Conservation (phyloP, 305 asterid species). For the Fraxinus platypoda region DNA sequence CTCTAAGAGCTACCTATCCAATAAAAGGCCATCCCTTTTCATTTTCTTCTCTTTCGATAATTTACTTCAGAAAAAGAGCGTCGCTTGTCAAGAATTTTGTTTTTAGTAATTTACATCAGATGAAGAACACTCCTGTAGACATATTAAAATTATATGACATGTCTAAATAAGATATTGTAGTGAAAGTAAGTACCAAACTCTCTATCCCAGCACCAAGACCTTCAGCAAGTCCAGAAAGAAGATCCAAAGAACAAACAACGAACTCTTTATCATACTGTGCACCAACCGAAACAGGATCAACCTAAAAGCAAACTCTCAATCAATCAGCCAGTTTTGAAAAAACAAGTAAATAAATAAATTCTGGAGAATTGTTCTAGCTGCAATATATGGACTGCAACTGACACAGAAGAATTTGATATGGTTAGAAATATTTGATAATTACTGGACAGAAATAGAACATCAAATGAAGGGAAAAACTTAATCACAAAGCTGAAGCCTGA, state of each 20-base stretch:
- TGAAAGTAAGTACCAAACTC: conserved; percentile 64
- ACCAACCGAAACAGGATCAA: conserved; percentile 74
- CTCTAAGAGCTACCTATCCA: not conserved
- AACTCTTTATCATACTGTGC: conserved; percentile 85
- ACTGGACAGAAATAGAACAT: not conserved
- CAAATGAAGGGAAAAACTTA: not conserved
- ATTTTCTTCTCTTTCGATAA: not conserved
- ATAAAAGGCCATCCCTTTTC: not conserved
- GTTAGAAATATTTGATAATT: not conserved
- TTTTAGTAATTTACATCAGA: not conserved
- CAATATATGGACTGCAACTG: not conserved
- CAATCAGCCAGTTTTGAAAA: conserved; percentile 23
- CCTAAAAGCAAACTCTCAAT: conserved; percentile 45
- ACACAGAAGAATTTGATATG: not conserved
- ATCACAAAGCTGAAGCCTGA: not conserved
- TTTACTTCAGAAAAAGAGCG: not conserved
- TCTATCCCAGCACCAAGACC: conserved; percentile 93
- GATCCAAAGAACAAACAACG: conserved; percentile 87
- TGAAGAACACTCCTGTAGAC: conserved; percentile 4
- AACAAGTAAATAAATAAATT: not conserved
- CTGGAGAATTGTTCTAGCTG: not conserved
- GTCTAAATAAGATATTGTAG: conserved; percentile 7
- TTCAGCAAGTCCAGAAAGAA: conserved; percentile 91
- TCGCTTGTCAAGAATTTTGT: not conserved
- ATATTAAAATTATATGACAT: conserved; percentile 17